Evolutionary conservation across 805 yeast species (phyloP).

Genomic region (Candida mattraensis): DNA sequence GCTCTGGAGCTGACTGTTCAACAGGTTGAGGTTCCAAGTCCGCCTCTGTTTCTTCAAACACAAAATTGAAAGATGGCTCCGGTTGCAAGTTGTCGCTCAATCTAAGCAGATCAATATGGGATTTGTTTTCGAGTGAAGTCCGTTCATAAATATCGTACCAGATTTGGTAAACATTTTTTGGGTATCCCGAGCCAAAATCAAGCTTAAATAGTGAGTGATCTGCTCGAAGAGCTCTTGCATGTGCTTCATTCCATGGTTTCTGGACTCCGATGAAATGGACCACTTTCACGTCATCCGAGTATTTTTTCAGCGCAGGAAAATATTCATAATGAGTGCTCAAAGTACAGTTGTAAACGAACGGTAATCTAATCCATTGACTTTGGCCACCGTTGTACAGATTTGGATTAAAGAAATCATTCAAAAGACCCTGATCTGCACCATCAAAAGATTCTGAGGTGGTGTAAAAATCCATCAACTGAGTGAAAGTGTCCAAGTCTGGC

Average conservation of each 20-base stretch:
- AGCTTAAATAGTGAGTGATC: slow-evolving; percentile 15
- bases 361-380: slow-evolving; percentile 62
- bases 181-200: slow-evolving; percentile 13
- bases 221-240: slow-evolving; percentile 5
- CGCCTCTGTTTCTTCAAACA: slow-evolving; percentile 2
- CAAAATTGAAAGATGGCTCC: slow-evolving; percentile 4
- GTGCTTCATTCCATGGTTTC: slow-evolving; percentile 37
- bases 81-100: slow-evolving; percentile 25
- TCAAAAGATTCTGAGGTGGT: slow-evolving; percentile 50
- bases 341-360: slow-evolving; percentile 86
- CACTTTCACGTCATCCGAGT: slow-evolving; percentile 41
- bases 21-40: neutral
- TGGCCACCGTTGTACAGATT: slow-evolving; percentile 20
- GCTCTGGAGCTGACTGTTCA: slow-evolving; percentile 1
- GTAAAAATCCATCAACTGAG: slow-evolving; percentile 38
- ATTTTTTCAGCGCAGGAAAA: slow-evolving; percentile 34
- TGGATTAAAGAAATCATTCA: slow-evolving; percentile 67
- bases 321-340: slow-evolving; percentile 37
- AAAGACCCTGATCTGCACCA: slow-evolving; percentile 90
- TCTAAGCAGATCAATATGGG: slow-evolving; percentile 21
- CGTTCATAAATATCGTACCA: slow-evolving; percentile 34
- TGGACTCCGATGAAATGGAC: slow-evolving; percentile 72
- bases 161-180: slow-evolving; percentile 22
- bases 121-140: slow-evolving; percentile 13
- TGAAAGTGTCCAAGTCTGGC: slow-evolving; percentile 48